A percentile compares a stretch with the other conserved stretches of the same genome.
Conservation (phyloP, 2,329 filamentous ascomycete species). For the Chaetomiaceae sp. region DNA sequence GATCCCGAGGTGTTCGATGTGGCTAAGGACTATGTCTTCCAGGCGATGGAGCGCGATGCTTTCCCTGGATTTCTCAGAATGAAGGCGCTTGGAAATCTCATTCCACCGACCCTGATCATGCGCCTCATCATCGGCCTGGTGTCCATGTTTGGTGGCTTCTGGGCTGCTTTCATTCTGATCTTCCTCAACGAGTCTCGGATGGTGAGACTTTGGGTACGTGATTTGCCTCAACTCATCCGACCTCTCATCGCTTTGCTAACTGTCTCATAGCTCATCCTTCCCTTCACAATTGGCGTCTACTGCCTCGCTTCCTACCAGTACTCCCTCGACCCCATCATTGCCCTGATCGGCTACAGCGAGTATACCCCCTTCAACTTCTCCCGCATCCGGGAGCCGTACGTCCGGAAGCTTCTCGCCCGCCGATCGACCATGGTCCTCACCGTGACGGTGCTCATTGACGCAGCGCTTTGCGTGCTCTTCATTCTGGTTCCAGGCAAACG, state of each 20-base stretch:
- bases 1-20: slow-evolving; percentile 96
- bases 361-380: slow-evolving; percentile 95
- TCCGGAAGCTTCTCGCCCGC: slow-evolving; percentile 78
- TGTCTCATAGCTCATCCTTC: slow-evolving; percentile 59
- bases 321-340: slow-evolving; percentile 86
- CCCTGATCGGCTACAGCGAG: slow-evolving; percentile 84
- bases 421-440: slow-evolving; percentile 76
- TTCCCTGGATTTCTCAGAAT: slow-evolving; percentile 93
- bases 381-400: slow-evolving; percentile 82
- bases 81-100: slow-evolving; percentile 92
- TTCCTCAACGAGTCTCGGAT: slow-evolving; percentile 73
- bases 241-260: slow-evolving; percentile 20
- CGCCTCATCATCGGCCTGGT: slow-evolving; percentile 80
- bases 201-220: slow-evolving; percentile 78
- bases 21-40: slow-evolving; percentile 98
- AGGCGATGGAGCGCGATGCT: slow-evolving; percentile 99
- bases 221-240: background rate
- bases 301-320: slow-evolving; percentile 90
- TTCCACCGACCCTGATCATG: slow-evolving; percentile 83
- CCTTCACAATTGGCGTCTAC: slow-evolving; percentile 89
- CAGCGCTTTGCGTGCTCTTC: slow-evolving; percentile 82
- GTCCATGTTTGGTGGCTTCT: slow-evolving; percentile 86
- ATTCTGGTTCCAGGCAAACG: slow-evolving; percentile 90
- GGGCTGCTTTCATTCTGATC: slow-evolving; percentile 89
- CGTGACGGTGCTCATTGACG: slow-evolving; percentile 70